Percentiles rank a stretch among this genome's conserved stretches.
These are phyloP conservation scores for Micromonas commoda DNA, from an alignment of 139 green algal species.

Conservation along the genomic window DNA sequence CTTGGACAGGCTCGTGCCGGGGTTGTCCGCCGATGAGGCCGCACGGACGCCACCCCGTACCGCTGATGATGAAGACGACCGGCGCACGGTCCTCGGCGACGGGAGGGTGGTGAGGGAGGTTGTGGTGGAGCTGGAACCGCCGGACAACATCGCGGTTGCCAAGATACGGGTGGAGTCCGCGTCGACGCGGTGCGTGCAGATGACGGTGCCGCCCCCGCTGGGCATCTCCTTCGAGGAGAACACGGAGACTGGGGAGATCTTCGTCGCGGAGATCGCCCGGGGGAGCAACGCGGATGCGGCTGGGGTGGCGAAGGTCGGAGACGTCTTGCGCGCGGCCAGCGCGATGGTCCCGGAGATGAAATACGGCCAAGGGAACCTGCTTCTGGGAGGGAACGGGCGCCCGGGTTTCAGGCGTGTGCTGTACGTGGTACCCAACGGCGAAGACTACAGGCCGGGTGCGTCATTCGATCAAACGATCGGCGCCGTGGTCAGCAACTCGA, in stretches of 20 bases:
- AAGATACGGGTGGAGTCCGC: background rate
- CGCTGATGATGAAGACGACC: background rate
- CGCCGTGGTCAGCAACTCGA: background rate
- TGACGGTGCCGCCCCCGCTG: background rate
- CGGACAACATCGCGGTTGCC: background rate
- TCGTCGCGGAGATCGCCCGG: background rate
- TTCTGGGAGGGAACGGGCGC: background rate
- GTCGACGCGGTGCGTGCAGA: background rate
- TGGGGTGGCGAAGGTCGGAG: background rate
- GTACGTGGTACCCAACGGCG: background rate
- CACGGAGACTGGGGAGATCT: background rate
- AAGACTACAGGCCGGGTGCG: background rate
- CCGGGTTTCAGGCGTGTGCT: background rate
- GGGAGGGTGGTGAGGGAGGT: background rate
- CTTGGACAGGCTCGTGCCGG: background rate
- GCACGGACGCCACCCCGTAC: no score
- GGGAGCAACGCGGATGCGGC: background rate
- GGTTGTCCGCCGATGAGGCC: background rate
- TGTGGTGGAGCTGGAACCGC: background rate
- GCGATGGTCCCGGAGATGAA: constrained; percentile 19
- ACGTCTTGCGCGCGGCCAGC: background rate
- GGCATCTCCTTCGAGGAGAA: constrained; percentile 4
- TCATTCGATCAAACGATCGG: constrained; percentile 3
- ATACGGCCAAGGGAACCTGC: background rate
- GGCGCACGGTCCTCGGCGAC: background rate